Evolutionary conservation across 371 early-diverging fungal species (phyloP).

Genomic region (Capillidium rhysosporum): DNA sequence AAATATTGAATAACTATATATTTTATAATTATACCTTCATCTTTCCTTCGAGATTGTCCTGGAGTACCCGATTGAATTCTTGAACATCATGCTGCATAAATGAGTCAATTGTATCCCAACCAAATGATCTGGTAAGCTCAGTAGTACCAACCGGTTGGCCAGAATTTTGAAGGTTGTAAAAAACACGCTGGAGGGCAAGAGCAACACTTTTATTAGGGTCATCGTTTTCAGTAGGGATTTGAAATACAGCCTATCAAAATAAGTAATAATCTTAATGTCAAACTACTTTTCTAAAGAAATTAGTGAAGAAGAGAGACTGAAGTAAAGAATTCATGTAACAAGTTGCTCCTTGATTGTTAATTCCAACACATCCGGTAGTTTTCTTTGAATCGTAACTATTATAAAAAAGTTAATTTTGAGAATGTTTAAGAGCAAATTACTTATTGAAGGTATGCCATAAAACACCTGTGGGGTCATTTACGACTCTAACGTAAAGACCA

Average conservation of each 20-base stretch:
- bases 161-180: conserved; percentile 68
- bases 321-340: conserved; percentile 99
- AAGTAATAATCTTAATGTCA: neutral
- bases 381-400: conserved; percentile 67
- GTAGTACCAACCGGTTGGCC: conserved; percentile 60
- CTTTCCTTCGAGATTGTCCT: conserved; percentile 85
- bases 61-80: conserved; percentile 90
- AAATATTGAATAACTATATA: neutral
- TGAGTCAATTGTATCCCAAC: conserved; percentile 87
- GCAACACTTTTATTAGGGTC: conserved; percentile 68
- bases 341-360: conserved; percentile 97
- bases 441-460: conserved; percentile 82
- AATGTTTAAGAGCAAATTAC: conserved; percentile 17
- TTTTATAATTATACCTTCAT: conserved; percentile 46
- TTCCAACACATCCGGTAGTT: conserved; percentile 83
- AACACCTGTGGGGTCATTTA: conserved; percentile 76
- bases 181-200: conserved; percentile 87
- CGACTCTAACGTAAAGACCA: conserved; percentile 54
- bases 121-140: conserved; percentile 90
- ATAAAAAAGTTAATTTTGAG: neutral
- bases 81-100: conserved; percentile 97
- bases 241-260: conserved; percentile 37
- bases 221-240: conserved; percentile 78
- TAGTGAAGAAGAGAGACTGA: conserved; percentile 93
- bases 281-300: conserved; percentile 67